Base-by-base conservation (phyloP, 2,329 filamentous ascomycete genomes). In the Epichloe baconii region DNA sequence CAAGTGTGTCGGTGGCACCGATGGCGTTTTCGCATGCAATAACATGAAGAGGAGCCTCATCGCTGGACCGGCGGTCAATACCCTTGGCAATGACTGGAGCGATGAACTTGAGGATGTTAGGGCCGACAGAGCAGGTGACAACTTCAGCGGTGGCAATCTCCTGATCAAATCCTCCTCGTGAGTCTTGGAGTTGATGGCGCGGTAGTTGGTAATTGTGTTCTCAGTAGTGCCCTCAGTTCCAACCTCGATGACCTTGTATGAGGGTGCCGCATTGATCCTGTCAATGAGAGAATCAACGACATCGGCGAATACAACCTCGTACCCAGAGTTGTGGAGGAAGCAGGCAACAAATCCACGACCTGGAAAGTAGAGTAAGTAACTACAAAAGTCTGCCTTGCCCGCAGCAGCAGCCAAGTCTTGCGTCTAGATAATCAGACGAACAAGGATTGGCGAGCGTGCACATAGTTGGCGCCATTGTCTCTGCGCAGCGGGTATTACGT, bases 11-110 rank as follows among this genome's bases (percentile, higher is more conserved):
- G 47, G 93, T 97, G 62, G 89, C 93, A 57, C 88, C 88, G 65
- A 97, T 96, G 66, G 88, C 88, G 70, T 98, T 98, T 75, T 98
- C 93, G 71, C 93, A 98, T 52, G 93, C 93, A 71, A 98, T 95
- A 64, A 98, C 87, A 21, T 90, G 83, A 42, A 97, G 71, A 7
- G 91, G 90, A 55, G 78, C 78, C 50, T 68, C 64, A 43, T 76
- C 71, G 14, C 69, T 64, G n/a, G 81, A 77, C 57, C 93, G 85
- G 58, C 78, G 77, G 65, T 91, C 84, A 57, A 98, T 88, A 59
- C 88, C 93, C 77, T 95, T 93, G 65, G 91, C 91, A 60, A 98
- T 95, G 61, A 90, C 86, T 23, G 91, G 87, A 45, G 93, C 93
- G 64, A 98, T 93, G 71, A 95, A 96, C 72, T 88, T 90, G 65